Evolutionary conservation across 306 rosid species (phyloP).

Genomic region (Quercus variabilis): DNA sequence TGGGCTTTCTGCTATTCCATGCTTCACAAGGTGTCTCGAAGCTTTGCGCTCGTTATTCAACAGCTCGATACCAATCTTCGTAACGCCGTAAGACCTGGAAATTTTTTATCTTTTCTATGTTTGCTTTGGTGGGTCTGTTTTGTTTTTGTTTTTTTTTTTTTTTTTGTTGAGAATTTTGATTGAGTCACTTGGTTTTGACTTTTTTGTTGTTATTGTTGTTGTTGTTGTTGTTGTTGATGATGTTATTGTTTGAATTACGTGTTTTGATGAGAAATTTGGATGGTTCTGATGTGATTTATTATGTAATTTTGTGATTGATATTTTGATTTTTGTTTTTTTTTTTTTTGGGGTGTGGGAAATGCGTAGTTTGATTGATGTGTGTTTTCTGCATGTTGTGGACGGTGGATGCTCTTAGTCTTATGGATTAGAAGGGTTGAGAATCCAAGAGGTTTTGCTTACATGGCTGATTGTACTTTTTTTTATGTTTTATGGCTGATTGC

Average conservation of each 20-base stretch:
- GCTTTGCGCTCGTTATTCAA: slow-evolving; percentile 90
- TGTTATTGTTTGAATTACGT: not conserved
- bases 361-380: not conserved
- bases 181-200: not conserved
- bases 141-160: not conserved
- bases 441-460: not conserved
- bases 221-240: not conserved
- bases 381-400: not conserved
- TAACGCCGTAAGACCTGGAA: slow-evolving; percentile 63
- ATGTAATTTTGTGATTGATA: not conserved
- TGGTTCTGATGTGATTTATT: not conserved
- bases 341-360: not conserved
- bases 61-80: slow-evolving; percentile 84
- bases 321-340: not conserved
- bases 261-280: not conserved
- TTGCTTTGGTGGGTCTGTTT: not conserved
- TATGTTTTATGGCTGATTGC: no score
- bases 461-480: not conserved
- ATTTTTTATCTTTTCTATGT: no score
- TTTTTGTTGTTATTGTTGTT: not conserved
- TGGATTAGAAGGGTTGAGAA: not conserved
- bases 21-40: slow-evolving; percentile 93
- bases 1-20: slow-evolving; percentile 84
- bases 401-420: not conserved
- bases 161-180: not conserved